Evolutionary conservation across 2,329 filamentous ascomycete species (phyloP), one percentile per base, ranked within the genome.

Genomic region (Arthrinium phaeospermum): DNA sequence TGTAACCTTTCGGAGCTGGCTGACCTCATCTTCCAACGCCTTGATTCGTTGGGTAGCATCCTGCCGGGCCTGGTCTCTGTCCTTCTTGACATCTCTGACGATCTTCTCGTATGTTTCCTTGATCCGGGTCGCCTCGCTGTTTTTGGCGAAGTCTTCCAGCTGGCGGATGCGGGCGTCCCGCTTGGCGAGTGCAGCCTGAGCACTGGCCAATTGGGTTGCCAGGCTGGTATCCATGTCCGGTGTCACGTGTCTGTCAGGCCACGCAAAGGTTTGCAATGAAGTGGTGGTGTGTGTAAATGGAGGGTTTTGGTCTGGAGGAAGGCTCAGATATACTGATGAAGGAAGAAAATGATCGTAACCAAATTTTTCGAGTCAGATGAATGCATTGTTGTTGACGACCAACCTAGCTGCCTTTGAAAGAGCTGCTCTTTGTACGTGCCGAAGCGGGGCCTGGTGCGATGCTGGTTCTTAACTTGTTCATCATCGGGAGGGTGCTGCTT

Each of bases 31-130:
- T 30, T 70, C 47, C 34, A 70, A 44, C n/a, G 16, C 14, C 46
- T 70, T 51, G 46, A 70, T 57, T 41, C 24, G 44, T 8, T 51
- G 30, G 34, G 47, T 34, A 10, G 67, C 27, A 16, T 69, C 45
- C 27, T 49, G 67, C 3, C 45, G 67, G 22, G 16, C n/a, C 24
- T 69, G 67, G 67, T 69, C 67, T n/a, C 67, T 22, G 45, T 69
- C 67, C 27, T 69, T 69, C 27, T 69, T 69, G 67, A 69, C 67
- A 34, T 70, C 46, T 19, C 41, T 47, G 68, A 70, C 49, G 68
- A 70, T 70, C 47, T 70, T 70, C 10, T 70, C 68, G 19, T 47
- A 70, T 4, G 47, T 57, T 8, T 47, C 68, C 14, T 70, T 47
- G 46, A 27, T 30, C 27, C 68, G 49, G 47, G 46, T 16, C 46